Evolutionary conservation across 1,139 yeast genomes (phyloP), one percentile per base, ranked within the genome.

Genomic region (Meyerozyma smithsonii): DNA sequence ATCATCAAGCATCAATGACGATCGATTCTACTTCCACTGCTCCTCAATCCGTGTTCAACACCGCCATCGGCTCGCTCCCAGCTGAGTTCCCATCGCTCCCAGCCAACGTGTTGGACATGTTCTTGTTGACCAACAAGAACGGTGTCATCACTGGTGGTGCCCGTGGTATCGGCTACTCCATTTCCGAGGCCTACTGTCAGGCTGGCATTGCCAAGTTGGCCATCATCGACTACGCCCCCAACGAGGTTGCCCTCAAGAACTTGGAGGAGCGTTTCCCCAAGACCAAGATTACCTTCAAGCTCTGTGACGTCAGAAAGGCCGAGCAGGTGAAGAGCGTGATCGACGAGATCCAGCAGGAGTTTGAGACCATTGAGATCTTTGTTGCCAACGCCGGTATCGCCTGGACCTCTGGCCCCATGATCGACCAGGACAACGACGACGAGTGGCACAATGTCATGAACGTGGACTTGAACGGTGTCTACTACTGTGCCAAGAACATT

Each of bases 321-420:
- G 65, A 64, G 5, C 63, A 62, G 42, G 75, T 71, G 28, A 50
- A 61, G 40, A 44, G 50, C 15, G 66, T 65, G 12, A 59, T 71
- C 36, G 59, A 55, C 28, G 45, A 54, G 32, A 61, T 66, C 42
- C 61, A 56, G 42, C 51, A 50, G 24, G 63, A 59, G n/a, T 71
- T 71, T 44, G 60, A 64, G 14, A 60, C 59, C 19, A 64, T 76
- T 39, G 81, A 76, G 51, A 71, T 74, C 21, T 72, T 74, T 41
- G 74, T 74, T 37, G 76, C 78, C 43, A 75, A 74, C 49, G 79
- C 80, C 11, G 80, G 79, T 20, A 61, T 72, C 36, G 74, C 74
- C 30, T 70, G 74, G 65, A 66, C 72, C 26, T 54, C 65, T 3
- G 69, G 70, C 17, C 55, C 53, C 33, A 46, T 68, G 46, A 62